These are phyloP conservation scores for Plantago elongata DNA, from an alignment of 257 asterid species.

Conservation along the genomic window DNA sequence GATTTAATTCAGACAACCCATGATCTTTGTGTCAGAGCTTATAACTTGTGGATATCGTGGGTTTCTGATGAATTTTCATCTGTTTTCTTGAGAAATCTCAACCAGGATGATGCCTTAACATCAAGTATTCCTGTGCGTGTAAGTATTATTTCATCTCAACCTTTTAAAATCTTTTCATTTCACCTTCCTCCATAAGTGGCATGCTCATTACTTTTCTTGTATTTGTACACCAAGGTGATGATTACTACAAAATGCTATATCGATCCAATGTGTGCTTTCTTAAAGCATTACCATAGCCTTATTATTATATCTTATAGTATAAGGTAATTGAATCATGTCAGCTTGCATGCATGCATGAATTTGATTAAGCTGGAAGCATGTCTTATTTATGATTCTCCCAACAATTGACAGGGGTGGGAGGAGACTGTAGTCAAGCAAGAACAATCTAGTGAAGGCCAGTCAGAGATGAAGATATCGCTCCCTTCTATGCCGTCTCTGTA, in stretches of 20 bases:
- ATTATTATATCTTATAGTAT: too few relatives aligned
- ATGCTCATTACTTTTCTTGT: neutral
- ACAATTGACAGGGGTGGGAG: slow-evolving; percentile 86
- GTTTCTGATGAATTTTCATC: slow-evolving; percentile 74
- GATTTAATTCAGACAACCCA: slow-evolving; percentile 65
- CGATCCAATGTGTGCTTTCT: slow-evolving; percentile 12
- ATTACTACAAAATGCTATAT: slow-evolving; percentile 6
- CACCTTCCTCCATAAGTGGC: slow-evolving; percentile 11
- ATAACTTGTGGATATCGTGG: slow-evolving; percentile 88
- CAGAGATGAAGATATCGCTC: slow-evolving; percentile 84
- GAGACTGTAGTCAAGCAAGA: slow-evolving; percentile 86
- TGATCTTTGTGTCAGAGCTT: slow-evolving; percentile 77
- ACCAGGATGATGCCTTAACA: slow-evolving; percentile 76
- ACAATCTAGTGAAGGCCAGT: slow-evolving; percentile 54
- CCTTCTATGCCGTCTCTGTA: slow-evolving; percentile 96
- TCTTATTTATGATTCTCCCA: slow-evolving; percentile 21
- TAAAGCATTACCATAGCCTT: slow-evolving; percentile 1
- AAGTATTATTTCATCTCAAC: slow-evolving; percentile 30
- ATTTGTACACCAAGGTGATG: slow-evolving; percentile 4
- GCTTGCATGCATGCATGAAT: neutral
- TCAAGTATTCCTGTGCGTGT: slow-evolving; percentile 72
- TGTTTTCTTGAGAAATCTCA: slow-evolving; percentile 53
- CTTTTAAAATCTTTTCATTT: slow-evolving; percentile 1
- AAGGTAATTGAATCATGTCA: slow-evolving; percentile 11
- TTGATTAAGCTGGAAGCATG: neutral